These are phyloP conservation scores for Botrytis hyacinthi DNA, from an alignment of 2,329 filamentous ascomycete genomes.

Conservation along the genomic window DNA sequence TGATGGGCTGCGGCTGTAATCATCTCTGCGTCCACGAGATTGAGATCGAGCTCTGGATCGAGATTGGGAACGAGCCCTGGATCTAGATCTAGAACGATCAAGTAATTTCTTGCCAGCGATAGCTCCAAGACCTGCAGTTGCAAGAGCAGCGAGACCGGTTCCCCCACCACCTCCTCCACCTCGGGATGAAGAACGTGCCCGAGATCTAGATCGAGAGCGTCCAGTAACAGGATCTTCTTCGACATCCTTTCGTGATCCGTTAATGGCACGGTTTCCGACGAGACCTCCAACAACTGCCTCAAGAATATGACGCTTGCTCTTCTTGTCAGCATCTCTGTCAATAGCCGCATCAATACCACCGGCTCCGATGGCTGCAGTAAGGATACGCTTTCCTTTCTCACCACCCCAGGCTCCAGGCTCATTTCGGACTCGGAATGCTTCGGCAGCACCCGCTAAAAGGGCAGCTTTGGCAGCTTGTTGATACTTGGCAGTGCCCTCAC, in stretches of 20 bases:
- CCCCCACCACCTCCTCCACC: constrained; percentile 44
- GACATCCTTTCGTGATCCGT: constrained; percentile 69
- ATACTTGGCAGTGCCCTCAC: constrained; percentile 57
- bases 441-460: constrained; percentile 82
- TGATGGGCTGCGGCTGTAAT: constrained; percentile 37
- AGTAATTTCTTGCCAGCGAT: constrained; percentile 60
- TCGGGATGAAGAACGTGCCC: constrained; percentile 55
- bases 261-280: constrained; percentile 79
- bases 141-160: constrained; percentile 59
- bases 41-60: constrained; percentile 40
- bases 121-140: constrained; percentile 60
- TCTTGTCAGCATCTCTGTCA: constrained; percentile 62
- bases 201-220: constrained; percentile 68
- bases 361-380: constrained; percentile 83
- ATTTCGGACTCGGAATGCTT: constrained; percentile 87
- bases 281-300: constrained; percentile 89
- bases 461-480: constrained; percentile 90
- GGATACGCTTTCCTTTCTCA: constrained; percentile 85
- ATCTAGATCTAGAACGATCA: constrained; percentile 54
- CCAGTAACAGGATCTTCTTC: constrained; percentile 45
- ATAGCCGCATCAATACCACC: constrained; percentile 79
- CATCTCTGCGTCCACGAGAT: constrained; percentile 33
- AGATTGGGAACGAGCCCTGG: constrained; percentile 34
- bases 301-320: constrained; percentile 79
- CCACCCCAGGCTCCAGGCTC: constrained; percentile 87